Percentiles rank a stretch among this genome's conserved stretches.
phyloP scores from a whole-genome alignment of 2,329 filamentous ascomycete genomes.

The Cadophora malorum region DNA sequence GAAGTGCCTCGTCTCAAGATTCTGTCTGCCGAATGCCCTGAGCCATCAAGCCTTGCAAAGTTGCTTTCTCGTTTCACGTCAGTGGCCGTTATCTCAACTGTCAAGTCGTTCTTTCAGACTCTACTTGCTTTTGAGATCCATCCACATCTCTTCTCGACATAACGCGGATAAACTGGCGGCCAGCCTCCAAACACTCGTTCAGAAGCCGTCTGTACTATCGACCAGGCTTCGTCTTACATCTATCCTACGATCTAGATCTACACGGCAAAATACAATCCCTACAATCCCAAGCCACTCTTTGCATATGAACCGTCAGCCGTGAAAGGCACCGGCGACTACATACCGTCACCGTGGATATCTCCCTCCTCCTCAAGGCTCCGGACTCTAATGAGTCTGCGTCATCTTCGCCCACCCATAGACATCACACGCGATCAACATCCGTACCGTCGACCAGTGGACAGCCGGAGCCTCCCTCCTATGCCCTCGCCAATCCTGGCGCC shows the following conservation, averaged over 20 bases:
- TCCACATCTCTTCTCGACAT: slow-evolving; percentile 25
- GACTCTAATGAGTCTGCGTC: slow-evolving; percentile 74
- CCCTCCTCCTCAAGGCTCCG: slow-evolving; percentile 79
- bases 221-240: slow-evolving; percentile 30
- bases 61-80: slow-evolving; percentile 41
- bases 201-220: slow-evolving; percentile 25
- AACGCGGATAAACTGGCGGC: slow-evolving; percentile 32
- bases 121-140: slow-evolving; percentile 31
- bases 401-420: slow-evolving; percentile 50
- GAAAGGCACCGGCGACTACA: slow-evolving; percentile 44
- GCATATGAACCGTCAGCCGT: slow-evolving; percentile 46
- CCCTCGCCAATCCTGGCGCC: slow-evolving; percentile 36
- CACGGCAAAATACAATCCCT: slow-evolving; percentile 21
- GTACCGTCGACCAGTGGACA: slow-evolving; percentile 39
- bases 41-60: slow-evolving; percentile 34
- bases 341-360: slow-evolving; percentile 91
- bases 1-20: slow-evolving; percentile 44
- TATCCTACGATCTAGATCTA: slow-evolving; percentile 22
- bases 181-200: slow-evolving; percentile 28
- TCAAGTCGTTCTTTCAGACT: slow-evolving; percentile 31
- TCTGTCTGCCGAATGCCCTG: slow-evolving; percentile 36
- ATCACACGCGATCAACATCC: slow-evolving; percentile 40
- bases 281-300: slow-evolving; percentile 20
- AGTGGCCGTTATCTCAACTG: slow-evolving; percentile 35
- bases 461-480: slow-evolving; percentile 37